Conservation (phyloP, 2,329 filamentous ascomycete species). For the Tolypocladium inflatum region DNA sequence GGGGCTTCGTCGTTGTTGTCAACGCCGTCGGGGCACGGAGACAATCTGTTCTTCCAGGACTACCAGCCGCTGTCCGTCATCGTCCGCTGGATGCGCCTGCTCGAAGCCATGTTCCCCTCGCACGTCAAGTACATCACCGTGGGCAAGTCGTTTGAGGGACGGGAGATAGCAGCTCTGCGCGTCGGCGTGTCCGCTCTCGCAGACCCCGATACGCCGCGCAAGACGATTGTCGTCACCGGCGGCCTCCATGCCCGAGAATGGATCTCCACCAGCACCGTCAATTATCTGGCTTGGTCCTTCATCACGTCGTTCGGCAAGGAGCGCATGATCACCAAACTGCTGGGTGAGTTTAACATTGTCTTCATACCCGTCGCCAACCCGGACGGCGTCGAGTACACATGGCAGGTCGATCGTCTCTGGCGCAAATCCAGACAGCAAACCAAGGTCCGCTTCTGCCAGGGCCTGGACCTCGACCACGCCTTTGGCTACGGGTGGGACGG, state of each 20-base stretch:
- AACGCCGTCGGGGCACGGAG: conserved; percentile 27
- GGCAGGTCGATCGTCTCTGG: conserved; percentile 87
- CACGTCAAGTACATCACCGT: conserved; percentile 66
- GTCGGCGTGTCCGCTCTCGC: conserved; percentile 50
- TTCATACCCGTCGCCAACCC: conserved; percentile 86
- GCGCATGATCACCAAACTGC: conserved; percentile 61
- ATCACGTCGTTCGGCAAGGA: conserved; percentile 74
- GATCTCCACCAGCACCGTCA: conserved; percentile 88
- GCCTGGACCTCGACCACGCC: conserved; percentile 79
- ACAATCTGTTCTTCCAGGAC: conserved; percentile 81
- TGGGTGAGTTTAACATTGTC: conserved; percentile 79
- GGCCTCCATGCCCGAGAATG: conserved; percentile 93
- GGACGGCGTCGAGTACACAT: conserved; percentile 90
- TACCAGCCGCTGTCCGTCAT: conserved; percentile 83
- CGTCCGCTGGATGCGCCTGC: conserved; percentile 81
- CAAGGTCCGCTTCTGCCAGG: conserved; percentile 70
- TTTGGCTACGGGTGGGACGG: conserved; percentile 82
- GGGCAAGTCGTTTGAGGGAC: conserved; percentile 80
- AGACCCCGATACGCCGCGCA: conserved; percentile 41
- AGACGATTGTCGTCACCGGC: conserved; percentile 73
- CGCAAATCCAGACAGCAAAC: conserved; percentile 88
- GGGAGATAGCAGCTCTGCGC: conserved; percentile 73
- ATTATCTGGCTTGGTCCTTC: conserved; percentile 81
- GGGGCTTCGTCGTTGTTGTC: conserved; percentile 18
- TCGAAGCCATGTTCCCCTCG: conserved; percentile 82